Evolutionary conservation across 345 rosid genomes (phyloP).

Genomic region (Eucalyptus virginea): DNA sequence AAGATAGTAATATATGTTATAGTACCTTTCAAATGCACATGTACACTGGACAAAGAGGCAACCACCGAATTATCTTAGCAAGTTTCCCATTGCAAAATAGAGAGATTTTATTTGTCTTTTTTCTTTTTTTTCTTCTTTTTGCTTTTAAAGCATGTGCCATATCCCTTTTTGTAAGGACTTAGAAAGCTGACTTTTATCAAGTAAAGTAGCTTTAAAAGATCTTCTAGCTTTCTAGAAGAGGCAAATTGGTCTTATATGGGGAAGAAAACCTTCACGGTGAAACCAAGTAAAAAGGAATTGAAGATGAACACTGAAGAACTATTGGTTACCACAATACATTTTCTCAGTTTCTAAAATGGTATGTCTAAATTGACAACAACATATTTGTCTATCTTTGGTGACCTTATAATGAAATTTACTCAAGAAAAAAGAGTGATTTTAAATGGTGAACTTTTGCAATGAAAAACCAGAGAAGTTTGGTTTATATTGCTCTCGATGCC

Average conservation of each 20-base stretch:
- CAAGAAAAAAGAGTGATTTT: too few species aligned
- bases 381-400: too few species aligned
- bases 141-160: background rate
- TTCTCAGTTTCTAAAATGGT: accelerated
- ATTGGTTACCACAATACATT: background rate
- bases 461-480: background rate
- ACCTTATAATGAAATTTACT: background rate
- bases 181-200: background rate
- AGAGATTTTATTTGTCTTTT: background rate
- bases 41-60: background rate
- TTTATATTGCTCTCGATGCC: background rate
- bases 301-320: background rate
- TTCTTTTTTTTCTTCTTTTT: background rate
- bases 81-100: background rate
- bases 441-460: background rate
- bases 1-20: background rate
- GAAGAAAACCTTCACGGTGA: background rate
- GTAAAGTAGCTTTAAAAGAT: background rate
- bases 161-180: background rate
- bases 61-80: background rate
- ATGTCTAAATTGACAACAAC: accelerated
- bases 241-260: background rate
- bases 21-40: background rate
- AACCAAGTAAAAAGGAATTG: background rate
- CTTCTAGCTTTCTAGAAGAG: background rate